Base-by-base conservation (phyloP, 208 protist species). In the Sergeia podlipaevii region DNA sequence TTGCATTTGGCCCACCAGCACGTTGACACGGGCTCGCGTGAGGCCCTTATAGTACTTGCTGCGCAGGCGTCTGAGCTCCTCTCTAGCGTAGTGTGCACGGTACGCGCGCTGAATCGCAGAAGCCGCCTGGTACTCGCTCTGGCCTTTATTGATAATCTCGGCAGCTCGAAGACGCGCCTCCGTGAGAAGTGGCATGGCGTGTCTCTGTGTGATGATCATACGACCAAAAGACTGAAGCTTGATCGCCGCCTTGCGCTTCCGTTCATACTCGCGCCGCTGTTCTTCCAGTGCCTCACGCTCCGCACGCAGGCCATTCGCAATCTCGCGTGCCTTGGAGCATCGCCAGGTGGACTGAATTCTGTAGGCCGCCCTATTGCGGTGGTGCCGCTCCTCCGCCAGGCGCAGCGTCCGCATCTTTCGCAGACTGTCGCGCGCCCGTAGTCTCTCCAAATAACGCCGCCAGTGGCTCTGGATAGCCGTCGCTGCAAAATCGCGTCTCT, bases 151-250 rank as follows among this genome's bases (percentile, higher is more conserved):
- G 38, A 89, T 80, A 17, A 65, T 68, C 20, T 71, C 44, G 1
- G 82, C 86, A 11, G 75, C 82, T 20, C 74, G 75, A 11, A 70
- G 49, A 15, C 83, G 71, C 7, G 80, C 77, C 7, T 47, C 38
- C 17, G 60, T 75, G 23, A 94, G 73, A 0, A 71, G 38, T 8
- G 76, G 62, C 3, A 65, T 30, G 0, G 67, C 46, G 10, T 67
- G 56, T 15, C 71, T 44, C 33, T 55, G 49, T 8, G 59, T 72
- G 44, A 85, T 76, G 42, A 94, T 58, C 69, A 74, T 76, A 24
- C 86, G 70, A 11, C 69, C 79, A 48, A 89, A 89, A 0, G 82
- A 64, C 63, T 94, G 86, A 18, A 94, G 49, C 33, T 68, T 80
- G 23, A 80, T 68, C 8, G 82, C 76, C 2, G 82, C 86, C 33